phyloP scores from a whole-genome alignment of 106 monocot species.

The Alisma plantagoaquatica region DNA sequence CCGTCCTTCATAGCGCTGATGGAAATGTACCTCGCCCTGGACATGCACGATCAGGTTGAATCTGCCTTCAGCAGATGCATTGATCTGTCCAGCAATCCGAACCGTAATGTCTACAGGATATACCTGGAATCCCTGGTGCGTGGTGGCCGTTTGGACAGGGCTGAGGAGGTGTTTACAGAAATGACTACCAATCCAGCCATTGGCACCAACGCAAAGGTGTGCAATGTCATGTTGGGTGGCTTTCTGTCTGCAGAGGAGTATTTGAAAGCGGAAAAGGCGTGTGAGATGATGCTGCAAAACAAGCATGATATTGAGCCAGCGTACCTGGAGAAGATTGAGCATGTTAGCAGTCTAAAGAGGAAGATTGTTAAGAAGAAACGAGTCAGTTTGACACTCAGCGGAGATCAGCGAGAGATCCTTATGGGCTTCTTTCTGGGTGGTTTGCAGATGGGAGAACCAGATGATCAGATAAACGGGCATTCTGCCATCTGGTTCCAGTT shows the following conservation, averaged over 20 bases:
- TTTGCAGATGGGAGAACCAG: constrained; percentile 33
- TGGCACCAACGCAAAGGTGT: constrained; percentile 42
- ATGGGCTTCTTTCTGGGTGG: constrained; percentile 86
- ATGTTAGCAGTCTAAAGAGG: constrained; percentile 36
- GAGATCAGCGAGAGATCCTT: constrained; percentile 89
- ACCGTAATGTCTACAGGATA: constrained; percentile 42
- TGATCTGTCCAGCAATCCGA: constrained; percentile 37
- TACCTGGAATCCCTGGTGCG: constrained; percentile 75
- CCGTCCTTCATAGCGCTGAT: constrained; percentile 66
- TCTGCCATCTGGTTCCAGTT: constrained; percentile 58
- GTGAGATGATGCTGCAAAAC: constrained; percentile 75
- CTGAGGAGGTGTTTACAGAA: constrained; percentile 68
- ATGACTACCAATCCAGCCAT: constrained; percentile 54
- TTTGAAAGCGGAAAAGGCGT: constrained; percentile 55
- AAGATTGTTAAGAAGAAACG: constrained; percentile 48
- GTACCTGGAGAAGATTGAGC: constrained; percentile 42
- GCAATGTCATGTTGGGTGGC: constrained; percentile 58
- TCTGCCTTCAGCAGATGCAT: constrained; percentile 38
- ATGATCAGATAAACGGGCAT: constrained; percentile 30
- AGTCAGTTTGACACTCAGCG: constrained; percentile 58
- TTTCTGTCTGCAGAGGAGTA: constrained; percentile 52
- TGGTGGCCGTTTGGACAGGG: constrained; percentile 40
- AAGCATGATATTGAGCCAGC: constrained; percentile 60
- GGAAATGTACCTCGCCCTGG: constrained; percentile 55
- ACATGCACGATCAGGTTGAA: constrained; percentile 60